phyloP scores from a whole-genome alignment of 371 early-diverging fungal genomes.

The Circinella minor region DNA sequence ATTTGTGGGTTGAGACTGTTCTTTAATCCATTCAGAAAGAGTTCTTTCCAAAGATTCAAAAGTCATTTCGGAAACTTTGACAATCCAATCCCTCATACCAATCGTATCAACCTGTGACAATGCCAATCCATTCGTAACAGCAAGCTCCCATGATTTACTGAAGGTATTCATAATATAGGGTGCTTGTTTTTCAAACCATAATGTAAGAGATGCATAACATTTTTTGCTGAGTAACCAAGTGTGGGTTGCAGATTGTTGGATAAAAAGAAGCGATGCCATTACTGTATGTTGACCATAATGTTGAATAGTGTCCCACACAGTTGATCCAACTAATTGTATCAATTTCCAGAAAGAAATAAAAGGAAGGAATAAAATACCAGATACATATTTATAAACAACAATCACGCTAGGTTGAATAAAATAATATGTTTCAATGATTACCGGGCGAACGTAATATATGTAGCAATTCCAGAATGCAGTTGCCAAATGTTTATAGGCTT shows the following conservation, averaged over 20 bases:
- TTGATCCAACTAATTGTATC: background rate
- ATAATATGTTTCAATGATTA: background rate
- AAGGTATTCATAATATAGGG: background rate
- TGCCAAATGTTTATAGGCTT: background rate
- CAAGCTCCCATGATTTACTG: constrained; percentile 1
- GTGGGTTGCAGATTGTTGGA: background rate
- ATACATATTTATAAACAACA: background rate
- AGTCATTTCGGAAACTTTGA: constrained; percentile 1
- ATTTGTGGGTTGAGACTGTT: constrained; percentile 3
- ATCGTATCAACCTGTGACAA: background rate
- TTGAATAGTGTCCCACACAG: background rate
- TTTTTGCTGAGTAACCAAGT: background rate
- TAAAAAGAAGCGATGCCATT: background rate
- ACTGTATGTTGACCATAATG: background rate
- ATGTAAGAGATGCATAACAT: background rate
- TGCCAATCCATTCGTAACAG: constrained; percentile 3
- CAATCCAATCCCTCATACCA: constrained; percentile 1
- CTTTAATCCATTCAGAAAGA: constrained; percentile 20
- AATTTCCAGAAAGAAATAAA: background rate
- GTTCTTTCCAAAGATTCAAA: constrained; percentile 19
- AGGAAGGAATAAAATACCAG: background rate
- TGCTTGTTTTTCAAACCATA: constrained; percentile 9
- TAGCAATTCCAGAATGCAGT: background rate
- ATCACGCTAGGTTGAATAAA: background rate
- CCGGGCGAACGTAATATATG: background rate